Evolutionary conservation across 2,329 filamentous ascomycete species (phyloP), one percentile per base, ranked within the genome.

Genomic region (Monosporascus sp.): DNA sequence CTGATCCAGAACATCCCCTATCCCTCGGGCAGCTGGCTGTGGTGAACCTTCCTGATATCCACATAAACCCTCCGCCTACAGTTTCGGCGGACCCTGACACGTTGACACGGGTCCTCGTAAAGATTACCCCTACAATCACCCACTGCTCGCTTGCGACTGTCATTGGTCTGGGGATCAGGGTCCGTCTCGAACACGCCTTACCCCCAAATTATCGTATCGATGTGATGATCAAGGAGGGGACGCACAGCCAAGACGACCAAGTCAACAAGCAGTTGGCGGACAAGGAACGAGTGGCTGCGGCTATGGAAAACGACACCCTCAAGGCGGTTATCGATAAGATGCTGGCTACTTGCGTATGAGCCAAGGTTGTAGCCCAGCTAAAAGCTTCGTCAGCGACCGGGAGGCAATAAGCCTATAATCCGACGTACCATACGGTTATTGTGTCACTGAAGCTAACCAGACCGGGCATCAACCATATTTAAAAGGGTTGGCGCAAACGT

Each of bases 71-170:
- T 48, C 80, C 87, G 7, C 79, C 86, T n/a, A 81, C 80, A 37
- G 75, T 76, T 56, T 76, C 76, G 37, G 76, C 74, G 28, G 73
- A 75, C 52, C 72, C 76, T 17, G 73, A 77, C 74, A 84, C 66
- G 67, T 81, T 81, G 75, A 91, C 77, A 73, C 86, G 78, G 40
- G 91, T 97, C 37, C 81, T 87, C 3, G 91, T 99, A 44, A 84
- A 96, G 65, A 87, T 99, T 61, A 99, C 94, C 11, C 94, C 94
- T 9, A 99, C 94, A 26, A 94, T 97, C 66, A 95, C 93, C 17
- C 94, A 97, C 72, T 99, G 94, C 76, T 96, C 90, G 49, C 82
- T 99, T 41, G 94, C 94, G 35, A 99, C 94, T 0, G 91, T 99
- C 55, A 96, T 99, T 64, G 94, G 94, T 1, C 80, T 99, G 17